Percentiles rank a stretch among this genome's conserved stretches.
These are phyloP conservation scores for Yarrowia sp. DNA, from an alignment of 805 yeast species.

Conservation along the genomic window DNA sequence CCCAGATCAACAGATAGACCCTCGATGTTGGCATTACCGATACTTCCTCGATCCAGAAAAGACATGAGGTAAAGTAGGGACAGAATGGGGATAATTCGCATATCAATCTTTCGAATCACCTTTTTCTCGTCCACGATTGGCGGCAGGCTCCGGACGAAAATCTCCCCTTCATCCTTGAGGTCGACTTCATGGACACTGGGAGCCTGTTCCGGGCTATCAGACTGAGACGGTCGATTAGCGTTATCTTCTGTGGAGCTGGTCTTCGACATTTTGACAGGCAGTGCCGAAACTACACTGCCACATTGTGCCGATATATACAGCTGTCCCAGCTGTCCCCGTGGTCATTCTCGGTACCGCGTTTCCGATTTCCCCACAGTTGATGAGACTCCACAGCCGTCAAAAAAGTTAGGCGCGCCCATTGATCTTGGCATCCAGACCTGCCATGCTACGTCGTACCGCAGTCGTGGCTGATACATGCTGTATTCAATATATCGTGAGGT, in stretches of 20 bases:
- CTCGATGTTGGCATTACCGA: conserved; percentile 54
- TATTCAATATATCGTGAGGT: background rate
- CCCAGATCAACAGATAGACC: conserved; percentile 46
- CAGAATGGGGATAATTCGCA: conserved; percentile 47
- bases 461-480: no score
- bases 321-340: background rate
- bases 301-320: background rate
- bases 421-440: background rate
- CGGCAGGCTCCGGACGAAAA: conserved; percentile 10
- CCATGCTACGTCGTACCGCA: no score
- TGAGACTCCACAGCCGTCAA: background rate
- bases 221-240: background rate
- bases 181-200: background rate
- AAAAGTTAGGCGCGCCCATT: background rate
- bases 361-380: background rate
- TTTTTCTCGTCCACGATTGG: conserved; percentile 28
- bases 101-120: conserved; percentile 43
- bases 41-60: conserved; percentile 52
- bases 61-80: conserved; percentile 49
- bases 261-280: background rate
- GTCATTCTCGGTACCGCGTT: background rate
- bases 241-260: background rate
- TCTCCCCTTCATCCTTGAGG: background rate
- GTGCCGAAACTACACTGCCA: no score
- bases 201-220: background rate